A percentile compares a stretch with the other conserved stretches of the same genome.
phyloP scores from a whole-genome alignment of 441 rosid genomes.

The Pelargonium cotyledonis region DNA sequence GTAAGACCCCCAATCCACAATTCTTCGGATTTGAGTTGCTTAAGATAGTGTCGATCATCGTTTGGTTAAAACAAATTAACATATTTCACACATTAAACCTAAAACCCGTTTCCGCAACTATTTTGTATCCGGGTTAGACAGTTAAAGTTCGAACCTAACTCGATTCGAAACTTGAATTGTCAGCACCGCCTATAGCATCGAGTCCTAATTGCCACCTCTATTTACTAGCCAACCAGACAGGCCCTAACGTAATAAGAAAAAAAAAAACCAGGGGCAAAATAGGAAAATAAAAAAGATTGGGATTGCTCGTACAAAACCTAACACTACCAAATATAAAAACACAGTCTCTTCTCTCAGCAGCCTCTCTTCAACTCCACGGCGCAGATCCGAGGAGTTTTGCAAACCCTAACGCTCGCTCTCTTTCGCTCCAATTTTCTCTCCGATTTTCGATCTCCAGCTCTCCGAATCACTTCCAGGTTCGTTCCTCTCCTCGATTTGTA shows the following conservation, averaged over 20 bases:
- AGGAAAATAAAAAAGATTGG: not conserved
- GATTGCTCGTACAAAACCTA: slow-evolving; percentile 1
- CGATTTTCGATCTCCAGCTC: slow-evolving; percentile 1
- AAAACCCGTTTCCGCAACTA: too few species aligned
- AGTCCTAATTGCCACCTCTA: too few species aligned
- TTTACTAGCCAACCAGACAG: not conserved
- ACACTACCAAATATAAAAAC: slow-evolving; percentile 13
- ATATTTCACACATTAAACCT: too few species aligned
- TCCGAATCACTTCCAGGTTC: slow-evolving; percentile 34
- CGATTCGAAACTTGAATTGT: too few species aligned
- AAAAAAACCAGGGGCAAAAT: not conserved
- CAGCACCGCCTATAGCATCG: too few species aligned
- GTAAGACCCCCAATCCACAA: too few species aligned
- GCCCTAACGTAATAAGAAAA: not conserved
- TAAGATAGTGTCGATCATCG: too few species aligned
- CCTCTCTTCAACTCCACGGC: slow-evolving; percentile 57
- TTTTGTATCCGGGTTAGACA: too few species aligned
- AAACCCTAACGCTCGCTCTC: slow-evolving; percentile 23
- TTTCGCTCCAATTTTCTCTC: too few species aligned
- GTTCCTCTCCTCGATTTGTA: slow-evolving; percentile 13
- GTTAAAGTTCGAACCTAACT: too few species aligned
- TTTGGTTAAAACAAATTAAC: too few species aligned
- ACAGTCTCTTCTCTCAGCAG: slow-evolving; percentile 5
- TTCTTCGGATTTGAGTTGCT: too few species aligned
- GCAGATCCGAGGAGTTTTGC: slow-evolving; percentile 87